A percentile compares a stretch with the other conserved stretches of the same genome.
Conservation (phyloP, 768 basidiomycete species). For the Leucosporidium creatinivorum region DNA sequence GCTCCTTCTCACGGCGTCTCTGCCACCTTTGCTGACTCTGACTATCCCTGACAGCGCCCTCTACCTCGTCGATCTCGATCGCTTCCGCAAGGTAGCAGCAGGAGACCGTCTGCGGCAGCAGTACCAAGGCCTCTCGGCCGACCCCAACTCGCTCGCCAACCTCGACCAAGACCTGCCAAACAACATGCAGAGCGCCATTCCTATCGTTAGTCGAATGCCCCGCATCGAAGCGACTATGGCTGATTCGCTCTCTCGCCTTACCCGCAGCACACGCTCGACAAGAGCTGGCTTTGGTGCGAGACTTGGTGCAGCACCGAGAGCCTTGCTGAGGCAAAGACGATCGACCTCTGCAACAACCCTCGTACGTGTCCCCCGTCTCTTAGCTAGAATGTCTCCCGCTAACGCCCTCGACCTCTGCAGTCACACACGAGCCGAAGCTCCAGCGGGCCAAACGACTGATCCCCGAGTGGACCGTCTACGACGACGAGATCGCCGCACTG, state of each 20-base stretch:
- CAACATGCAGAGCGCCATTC: conserved; percentile 82
- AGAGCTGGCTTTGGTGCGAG: conserved; percentile 99
- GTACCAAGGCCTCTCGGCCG: conserved; percentile 88
- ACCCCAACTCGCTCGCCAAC: conserved; percentile 88
- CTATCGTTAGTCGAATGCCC: conserved; percentile 78
- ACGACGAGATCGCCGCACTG: conserved; percentile 58
- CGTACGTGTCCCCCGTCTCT: conserved; percentile 45
- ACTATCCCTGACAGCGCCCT: conserved; percentile 57
- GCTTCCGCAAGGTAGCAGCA: conserved; percentile 75
- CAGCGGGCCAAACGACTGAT: conserved; percentile 77
- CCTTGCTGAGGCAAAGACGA: conserved; percentile 49
- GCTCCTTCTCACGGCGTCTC: not conserved
- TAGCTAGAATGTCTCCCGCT: not conserved
- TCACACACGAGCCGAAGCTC: conserved; percentile 88
- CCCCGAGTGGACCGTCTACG: conserved; percentile 92
- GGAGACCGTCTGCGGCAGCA: conserved; percentile 78
- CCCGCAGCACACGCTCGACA: conserved; percentile 68
- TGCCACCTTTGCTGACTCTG: not conserved
- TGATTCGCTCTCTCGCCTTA: conserved; percentile 2
- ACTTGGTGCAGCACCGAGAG: conserved; percentile 74
- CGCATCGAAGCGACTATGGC: too few relatives aligned
- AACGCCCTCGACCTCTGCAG: not conserved
- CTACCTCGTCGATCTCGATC: conserved; percentile 89
- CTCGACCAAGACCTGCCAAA: conserved; percentile 97
- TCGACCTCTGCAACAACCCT: conserved; percentile 95